Evolutionary conservation across 768 basidiomycete genomes (phyloP), one percentile per base, ranked within the genome.

Genomic region (Heimioporus sp.): DNA sequence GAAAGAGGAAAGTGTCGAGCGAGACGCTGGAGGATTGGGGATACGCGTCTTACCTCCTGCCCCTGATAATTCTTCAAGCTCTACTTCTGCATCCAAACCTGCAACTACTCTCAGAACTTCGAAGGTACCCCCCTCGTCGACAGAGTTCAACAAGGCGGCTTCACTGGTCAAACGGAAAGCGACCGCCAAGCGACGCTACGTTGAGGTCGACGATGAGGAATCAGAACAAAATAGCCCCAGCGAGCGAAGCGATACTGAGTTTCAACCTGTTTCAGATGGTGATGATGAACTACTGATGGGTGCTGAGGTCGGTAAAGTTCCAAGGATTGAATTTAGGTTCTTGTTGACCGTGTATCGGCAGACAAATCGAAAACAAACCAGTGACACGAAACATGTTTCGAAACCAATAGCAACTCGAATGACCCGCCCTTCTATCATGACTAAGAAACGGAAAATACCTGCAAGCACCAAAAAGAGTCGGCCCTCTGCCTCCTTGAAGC

Each of bases 271-370:
- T 34, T 67, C 69, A 35, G 69, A 80, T 15, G 83, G 77, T 11
- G 81, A 82, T 5, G 84, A 87, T 55, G 82, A 85, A 58, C 62
- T 86, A 30, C 75, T 80, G 73, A 79, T 86, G 67, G 81, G 79
- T 24, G 70, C 75, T n/a, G 78, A 79, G 73, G 86, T 85, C 32
- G 54, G 63, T 17, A 40, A 46, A 44, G 32, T 66, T 59, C 40
- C 6, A 34, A 39, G 41, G 24, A 32, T 17, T 5, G 40, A 17
- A 34, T 40, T 2, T 10, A 19, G 20, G 32, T 48, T 43, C 52
- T 13, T 12, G 21, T 39, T 58, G 12, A 55, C n/a, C 10, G 9
- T 32, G 12, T 9, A 37, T 35, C 45, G 48, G 32, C 55, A 81
- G 79, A 67, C 67, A 32, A 78, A 76, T 48, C 72, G 64, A 32